Conservation (phyloP, 768 basidiomycete species). For the Fomitopsis serialis region DNA sequence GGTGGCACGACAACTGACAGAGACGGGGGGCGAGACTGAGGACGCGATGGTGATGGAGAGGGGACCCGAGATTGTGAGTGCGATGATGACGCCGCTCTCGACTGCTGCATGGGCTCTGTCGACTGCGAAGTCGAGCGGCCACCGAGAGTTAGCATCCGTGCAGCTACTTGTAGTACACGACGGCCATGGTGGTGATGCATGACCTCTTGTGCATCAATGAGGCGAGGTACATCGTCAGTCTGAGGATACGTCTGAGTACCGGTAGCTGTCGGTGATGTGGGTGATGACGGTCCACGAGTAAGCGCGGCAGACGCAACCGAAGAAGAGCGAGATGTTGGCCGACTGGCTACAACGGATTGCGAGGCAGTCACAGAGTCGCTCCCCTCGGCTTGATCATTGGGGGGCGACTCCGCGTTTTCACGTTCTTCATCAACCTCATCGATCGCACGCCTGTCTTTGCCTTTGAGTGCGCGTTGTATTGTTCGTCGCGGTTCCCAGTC, state of each 20-base stretch:
- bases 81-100: background rate
- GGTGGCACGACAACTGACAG: background rate
- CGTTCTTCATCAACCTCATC: background rate
- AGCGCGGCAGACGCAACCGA: slow-evolving; percentile 38
- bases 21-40: slow-evolving; percentile 1
- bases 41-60: background rate
- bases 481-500: slow-evolving; percentile 8
- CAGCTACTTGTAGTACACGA: background rate
- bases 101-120: background rate
- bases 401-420: no score
- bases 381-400: no score
- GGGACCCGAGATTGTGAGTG: background rate
- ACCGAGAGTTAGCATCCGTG: background rate
- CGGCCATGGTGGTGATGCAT: slow-evolving; percentile 24
- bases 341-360: background rate
- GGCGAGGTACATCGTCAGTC: slow-evolving; percentile 10
- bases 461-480: slow-evolving; percentile 32
- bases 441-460: background rate
- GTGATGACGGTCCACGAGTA: slow-evolving; percentile 14
- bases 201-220: slow-evolving; percentile 22
- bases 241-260: background rate
- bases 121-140: slow-evolving; percentile 5
- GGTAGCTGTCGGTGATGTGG: slow-evolving; percentile 18
- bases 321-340: slow-evolving; percentile 30
- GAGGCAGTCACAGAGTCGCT: no score